These are phyloP conservation scores for Euphorbia peplus DNA, from an alignment of 345 rosid species.

Conservation along the genomic window DNA sequence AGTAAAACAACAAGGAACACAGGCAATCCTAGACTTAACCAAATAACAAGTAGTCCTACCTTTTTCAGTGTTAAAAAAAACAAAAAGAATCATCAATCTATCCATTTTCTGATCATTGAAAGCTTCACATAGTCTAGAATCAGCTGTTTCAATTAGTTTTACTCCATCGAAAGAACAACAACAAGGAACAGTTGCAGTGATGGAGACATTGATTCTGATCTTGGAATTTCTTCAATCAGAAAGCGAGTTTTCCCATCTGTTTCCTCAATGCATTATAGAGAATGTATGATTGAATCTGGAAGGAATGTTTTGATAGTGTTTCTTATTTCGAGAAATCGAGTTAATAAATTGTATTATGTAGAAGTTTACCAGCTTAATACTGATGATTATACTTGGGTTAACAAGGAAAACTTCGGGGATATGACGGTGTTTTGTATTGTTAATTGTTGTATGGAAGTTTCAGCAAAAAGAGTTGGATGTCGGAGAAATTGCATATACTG, in stretches of 20 bases:
- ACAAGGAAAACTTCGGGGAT: slow-evolving; percentile 15
- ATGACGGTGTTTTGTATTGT: slow-evolving; percentile 23
- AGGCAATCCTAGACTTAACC: too few species aligned
- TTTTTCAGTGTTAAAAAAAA: too few species aligned
- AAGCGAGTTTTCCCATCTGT: slow-evolving; percentile 23
- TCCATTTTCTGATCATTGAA: too few species aligned
- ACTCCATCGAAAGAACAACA: too few species aligned
- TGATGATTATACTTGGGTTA: slow-evolving; percentile 17
- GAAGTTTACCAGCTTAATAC: slow-evolving; percentile 24
- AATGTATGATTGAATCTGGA: too few species aligned
- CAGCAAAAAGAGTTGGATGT: slow-evolving; percentile 19
- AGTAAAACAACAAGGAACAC: too few species aligned
- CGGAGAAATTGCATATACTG: slow-evolving; percentile 20
- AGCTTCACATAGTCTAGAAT: too few species aligned
- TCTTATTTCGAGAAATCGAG: slow-evolving; percentile 18
- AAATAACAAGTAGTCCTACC: too few species aligned
- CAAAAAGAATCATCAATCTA: too few species aligned
- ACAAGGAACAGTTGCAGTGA: slow-evolving; percentile 25
- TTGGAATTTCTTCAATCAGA: slow-evolving; percentile 14
- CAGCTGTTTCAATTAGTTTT: too few species aligned
- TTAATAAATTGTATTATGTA: slow-evolving; percentile 22
- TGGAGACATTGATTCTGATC: slow-evolving; percentile 16
- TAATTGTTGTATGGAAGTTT: slow-evolving; percentile 25
- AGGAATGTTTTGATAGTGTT: slow-evolving; percentile 22
- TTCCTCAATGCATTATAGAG: too few species aligned